Base-by-base conservation (phyloP, 1,139 yeast species). In the Taphrina populina region DNA sequence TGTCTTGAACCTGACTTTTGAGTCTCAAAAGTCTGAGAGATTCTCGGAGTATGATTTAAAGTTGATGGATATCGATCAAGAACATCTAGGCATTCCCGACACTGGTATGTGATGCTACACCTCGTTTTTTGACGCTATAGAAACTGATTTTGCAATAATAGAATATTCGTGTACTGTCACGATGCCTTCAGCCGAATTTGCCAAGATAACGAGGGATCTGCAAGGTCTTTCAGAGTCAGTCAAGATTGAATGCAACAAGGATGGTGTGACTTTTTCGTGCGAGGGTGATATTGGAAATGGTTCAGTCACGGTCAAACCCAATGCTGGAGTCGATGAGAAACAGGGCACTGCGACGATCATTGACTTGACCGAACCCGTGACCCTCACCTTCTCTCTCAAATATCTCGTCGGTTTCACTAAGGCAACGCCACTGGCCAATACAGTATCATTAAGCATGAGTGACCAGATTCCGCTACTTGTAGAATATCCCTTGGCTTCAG, bases 41-140 rank as follows among this genome's bases (percentile, higher is more conserved):
- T 86, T 92, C 62, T 84, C 95, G 62, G 97, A 92, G 74, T 92
- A 87, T 73, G 80, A 86, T 58, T 78, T 94, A 69, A 88, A 90
- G 71, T 79, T 92, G 69, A 88, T 92, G 96, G 95, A 92, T 68
- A 88, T 92, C 65, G 98, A 92, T 69, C 87, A 95, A 61, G 97
- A 92, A 68, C 88, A 87, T 73, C 80, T 92, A 67, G 84, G 87
- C 66, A 87, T 92, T 69, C 98, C 95, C 65, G 97, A 88, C 65
- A 83, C 88, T 81, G 95, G 54, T 39, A 24, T 23, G 46, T 37
- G 20, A 10, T 5, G 4, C 34, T 8, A 11, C 19, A 29, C n/a
- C 3, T 11, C 21, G 21, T 8, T n/a, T n/a, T n/a, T n/a, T n/a
- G n/a, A n/a, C n/a, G n/a, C n/a, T 23, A 33, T 15, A 44, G 26